Base-by-base conservation (phyloP, 176 grass and related monocot species). In the Bothriochloa decipiens region DNA sequence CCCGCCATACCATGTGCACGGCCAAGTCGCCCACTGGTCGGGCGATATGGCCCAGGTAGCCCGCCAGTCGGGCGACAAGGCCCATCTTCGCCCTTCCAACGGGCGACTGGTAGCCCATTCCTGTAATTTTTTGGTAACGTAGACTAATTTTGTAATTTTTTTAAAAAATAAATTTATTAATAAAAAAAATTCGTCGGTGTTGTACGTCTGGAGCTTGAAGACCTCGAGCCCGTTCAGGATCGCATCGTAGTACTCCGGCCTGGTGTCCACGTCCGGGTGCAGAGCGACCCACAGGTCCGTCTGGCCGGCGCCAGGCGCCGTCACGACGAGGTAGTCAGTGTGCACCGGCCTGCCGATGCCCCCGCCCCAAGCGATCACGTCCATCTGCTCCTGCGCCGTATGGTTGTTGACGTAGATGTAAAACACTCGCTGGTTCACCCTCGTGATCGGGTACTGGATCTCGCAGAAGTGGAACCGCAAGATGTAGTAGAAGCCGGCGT, bases 381-480 rank as follows among this genome's bases (percentile, higher is more conserved):
- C 83, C 78, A 86, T 55, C 1, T 22, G 12, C 47, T 3, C 6
- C 53, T 71, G 71, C 52, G 83, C 88, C 72, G 88, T 89, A 18
- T 15, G 64, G 83, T 89, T 89, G 83, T 77, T 76, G 77, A 89
- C n/a, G 88, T 82, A 89, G 52, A 89, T 32, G 78, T 17, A 7
- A 81, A 92, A 92, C 2, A 52, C 18, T 0, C 86, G 65, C 78
- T 92, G 90, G 69, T 92, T 92, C 3, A 2, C 0, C 49, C 0
- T 41, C 8, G 74, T 89, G 8, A 92, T 70, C 32, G 80, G 86
- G 71, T 70, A 76, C 75, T 86, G 90, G 69, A 92, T 80, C 90
- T 92, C 90, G 84, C 87, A 92, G 66, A 92, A 86, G 64, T 92
- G 90, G 68, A 92, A 16, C 62, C 90, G 27, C 0, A 89, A 7